These are phyloP conservation scores for Chrysophaeum taylorii DNA, from an alignment of 352 stramenopile genomes.

Conservation along the genomic window DNA sequence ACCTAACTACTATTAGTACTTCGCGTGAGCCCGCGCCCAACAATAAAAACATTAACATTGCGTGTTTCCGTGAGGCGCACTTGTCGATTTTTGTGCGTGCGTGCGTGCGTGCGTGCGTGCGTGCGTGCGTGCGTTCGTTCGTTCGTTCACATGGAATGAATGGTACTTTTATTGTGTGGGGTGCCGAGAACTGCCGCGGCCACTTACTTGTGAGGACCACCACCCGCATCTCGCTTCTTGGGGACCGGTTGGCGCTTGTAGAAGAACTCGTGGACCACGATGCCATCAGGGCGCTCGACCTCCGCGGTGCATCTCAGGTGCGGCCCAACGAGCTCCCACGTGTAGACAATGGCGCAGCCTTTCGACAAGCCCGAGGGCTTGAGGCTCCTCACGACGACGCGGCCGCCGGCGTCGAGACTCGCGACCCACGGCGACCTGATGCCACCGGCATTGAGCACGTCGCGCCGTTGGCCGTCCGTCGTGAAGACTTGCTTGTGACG, in stretches of 20 bases:
- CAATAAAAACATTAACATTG: too few relatives aligned
- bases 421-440: background rate
- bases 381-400: background rate
- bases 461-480: background rate
- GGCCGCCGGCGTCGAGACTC: background rate
- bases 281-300: background rate
- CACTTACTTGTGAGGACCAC: too few relatives aligned
- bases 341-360: background rate
- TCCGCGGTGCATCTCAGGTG: conserved; percentile 2
- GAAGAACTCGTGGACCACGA: conserved; percentile 11
- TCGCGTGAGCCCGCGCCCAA: too few relatives aligned
- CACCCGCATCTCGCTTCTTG: too few relatives aligned
- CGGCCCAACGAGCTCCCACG: background rate
- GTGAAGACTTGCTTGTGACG: conserved; percentile 6
- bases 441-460: background rate
- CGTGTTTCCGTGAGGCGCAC: too few relatives aligned
- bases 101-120: too few relatives aligned
- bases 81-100: too few relatives aligned
- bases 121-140: too few relatives aligned
- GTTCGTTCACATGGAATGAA: too few relatives aligned
- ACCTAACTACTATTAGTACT: too few relatives aligned
- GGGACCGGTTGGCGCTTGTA: background rate
- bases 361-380: background rate
- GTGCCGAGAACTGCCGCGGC: too few relatives aligned
- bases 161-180: too few relatives aligned